phyloP scores from a whole-genome alignment of 805 yeast genomes.

The Starmera amethionina region DNA sequence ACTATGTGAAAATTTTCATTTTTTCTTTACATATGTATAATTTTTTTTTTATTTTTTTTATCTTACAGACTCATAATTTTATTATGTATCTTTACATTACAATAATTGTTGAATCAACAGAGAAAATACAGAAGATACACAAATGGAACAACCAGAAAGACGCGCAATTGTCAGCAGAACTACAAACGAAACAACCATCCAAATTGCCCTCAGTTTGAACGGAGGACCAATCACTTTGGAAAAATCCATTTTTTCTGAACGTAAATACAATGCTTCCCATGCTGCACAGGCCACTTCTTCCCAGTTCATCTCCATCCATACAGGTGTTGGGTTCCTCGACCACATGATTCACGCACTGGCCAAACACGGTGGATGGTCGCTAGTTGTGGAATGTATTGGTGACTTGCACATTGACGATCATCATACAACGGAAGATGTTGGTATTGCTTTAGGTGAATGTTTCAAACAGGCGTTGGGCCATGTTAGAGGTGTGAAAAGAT shows the following conservation, averaged over 20 bases:
- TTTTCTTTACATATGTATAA: too few relatives aligned
- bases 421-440: conserved; percentile 94
- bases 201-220: conserved; percentile 71
- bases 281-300: conserved; percentile 63
- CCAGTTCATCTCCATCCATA: conserved; percentile 71
- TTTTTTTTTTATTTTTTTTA: too few relatives aligned
- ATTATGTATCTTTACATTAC: too few relatives aligned
- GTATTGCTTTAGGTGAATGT: conserved; percentile 83
- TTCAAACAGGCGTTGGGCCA: conserved; percentile 86
- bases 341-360: conserved; percentile 98
- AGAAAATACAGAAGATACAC: neutral
- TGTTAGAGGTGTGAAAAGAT: conserved; percentile 83
- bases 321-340: conserved; percentile 93
- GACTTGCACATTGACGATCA: conserved; percentile 96
- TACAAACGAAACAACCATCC: conserved; percentile 92
- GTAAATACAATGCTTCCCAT: conserved; percentile 28
- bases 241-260: conserved; percentile 40
- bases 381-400: conserved; percentile 83
- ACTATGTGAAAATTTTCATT: too few relatives aligned
- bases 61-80: too few relatives aligned
- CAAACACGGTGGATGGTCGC: conserved; percentile 94
- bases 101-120: too few relatives aligned
- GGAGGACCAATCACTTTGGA: conserved; percentile 72
- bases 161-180: conserved; percentile 36
- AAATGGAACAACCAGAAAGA: conserved; percentile 15